Evolutionary conservation across 768 basidiomycete species (phyloP).

Genomic region (Macrolepiota albuminosa): DNA sequence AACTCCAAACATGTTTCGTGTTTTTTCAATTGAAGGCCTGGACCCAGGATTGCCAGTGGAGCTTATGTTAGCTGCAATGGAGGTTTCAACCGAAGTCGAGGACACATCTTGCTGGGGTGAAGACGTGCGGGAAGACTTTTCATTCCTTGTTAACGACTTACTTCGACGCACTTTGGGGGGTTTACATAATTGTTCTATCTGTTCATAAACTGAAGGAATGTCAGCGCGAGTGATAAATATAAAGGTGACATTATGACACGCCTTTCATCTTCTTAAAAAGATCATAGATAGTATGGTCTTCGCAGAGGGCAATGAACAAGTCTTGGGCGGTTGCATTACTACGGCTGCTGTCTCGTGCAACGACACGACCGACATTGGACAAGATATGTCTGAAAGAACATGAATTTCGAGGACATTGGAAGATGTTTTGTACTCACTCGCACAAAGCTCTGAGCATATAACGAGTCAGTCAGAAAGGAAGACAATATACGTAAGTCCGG

Average conservation of each 20-base stretch:
- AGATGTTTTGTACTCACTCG: constrained; percentile 56
- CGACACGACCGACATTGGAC: constrained; percentile 78
- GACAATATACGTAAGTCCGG: constrained; percentile 15
- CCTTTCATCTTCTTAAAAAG: constrained; percentile 87
- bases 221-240: background rate
- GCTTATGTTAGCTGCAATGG: constrained; percentile 22
- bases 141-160: constrained; percentile 61
- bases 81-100: constrained; percentile 33
- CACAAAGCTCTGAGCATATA: constrained; percentile 60
- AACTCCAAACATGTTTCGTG: constrained; percentile 47
- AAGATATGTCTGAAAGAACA: constrained; percentile 63
- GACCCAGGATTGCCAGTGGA: constrained; percentile 24
- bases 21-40: constrained; percentile 62
- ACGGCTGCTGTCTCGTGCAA: constrained; percentile 80
- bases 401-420: background rate
- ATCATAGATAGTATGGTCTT: constrained; percentile 83
- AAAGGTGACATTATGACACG: constrained; percentile 26
- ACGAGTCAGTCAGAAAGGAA: constrained; percentile 22
- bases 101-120: constrained; percentile 41
- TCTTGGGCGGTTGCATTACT: constrained; percentile 73
- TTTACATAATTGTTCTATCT: constrained; percentile 68
- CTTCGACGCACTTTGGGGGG: constrained; percentile 54
- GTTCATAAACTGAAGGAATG: constrained; percentile 59
- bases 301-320: constrained; percentile 83
- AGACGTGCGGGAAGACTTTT: constrained; percentile 42